phyloP scores from a whole-genome alignment of 2,329 filamentous ascomycete species.

The Hypoxylon sp. region DNA sequence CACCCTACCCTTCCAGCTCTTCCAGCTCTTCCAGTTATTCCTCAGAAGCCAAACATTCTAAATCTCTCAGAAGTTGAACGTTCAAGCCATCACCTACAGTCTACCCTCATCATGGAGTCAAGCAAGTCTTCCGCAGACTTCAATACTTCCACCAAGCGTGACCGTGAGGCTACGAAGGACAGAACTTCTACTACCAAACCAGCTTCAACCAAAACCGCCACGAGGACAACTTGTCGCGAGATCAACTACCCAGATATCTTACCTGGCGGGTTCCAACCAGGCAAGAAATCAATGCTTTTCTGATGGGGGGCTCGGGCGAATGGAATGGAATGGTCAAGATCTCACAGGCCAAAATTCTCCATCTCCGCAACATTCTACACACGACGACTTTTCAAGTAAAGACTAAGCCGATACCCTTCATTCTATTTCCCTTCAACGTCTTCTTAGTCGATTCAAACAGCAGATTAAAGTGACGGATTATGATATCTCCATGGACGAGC shows the following conservation, averaged over 20 bases:
- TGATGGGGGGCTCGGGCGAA: constrained; percentile 20
- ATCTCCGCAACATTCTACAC: background rate
- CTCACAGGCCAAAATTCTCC: background rate
- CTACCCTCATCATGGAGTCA: constrained; percentile 31
- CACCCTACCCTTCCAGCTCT: constrained; percentile 6
- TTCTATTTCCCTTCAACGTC: background rate
- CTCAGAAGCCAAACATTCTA: background rate
- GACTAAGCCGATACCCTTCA: background rate
- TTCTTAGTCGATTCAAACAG: background rate
- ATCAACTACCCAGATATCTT: constrained; percentile 51
- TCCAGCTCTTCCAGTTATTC: constrained; percentile 3
- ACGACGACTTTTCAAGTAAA: background rate
- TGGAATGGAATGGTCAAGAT: constrained; percentile 4
- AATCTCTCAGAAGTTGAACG: background rate
- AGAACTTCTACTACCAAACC: constrained; percentile 18
- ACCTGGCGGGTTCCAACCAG: constrained; percentile 50
- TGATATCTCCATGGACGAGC: background rate
- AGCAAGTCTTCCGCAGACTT: constrained; percentile 23
- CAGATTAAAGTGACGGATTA: background rate
- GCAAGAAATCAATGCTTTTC: constrained; percentile 49
- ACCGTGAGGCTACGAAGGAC: constrained; percentile 25
- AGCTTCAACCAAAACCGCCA: constrained; percentile 25
- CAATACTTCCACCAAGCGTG: constrained; percentile 14
- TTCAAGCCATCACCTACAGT: background rate
- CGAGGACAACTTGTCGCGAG: constrained; percentile 36